Percentiles rank a stretch among this genome's conserved stretches.
phyloP scores from a whole-genome alignment of 176 grass and related monocot genomes.

The Aegilops tauschii region DNA sequence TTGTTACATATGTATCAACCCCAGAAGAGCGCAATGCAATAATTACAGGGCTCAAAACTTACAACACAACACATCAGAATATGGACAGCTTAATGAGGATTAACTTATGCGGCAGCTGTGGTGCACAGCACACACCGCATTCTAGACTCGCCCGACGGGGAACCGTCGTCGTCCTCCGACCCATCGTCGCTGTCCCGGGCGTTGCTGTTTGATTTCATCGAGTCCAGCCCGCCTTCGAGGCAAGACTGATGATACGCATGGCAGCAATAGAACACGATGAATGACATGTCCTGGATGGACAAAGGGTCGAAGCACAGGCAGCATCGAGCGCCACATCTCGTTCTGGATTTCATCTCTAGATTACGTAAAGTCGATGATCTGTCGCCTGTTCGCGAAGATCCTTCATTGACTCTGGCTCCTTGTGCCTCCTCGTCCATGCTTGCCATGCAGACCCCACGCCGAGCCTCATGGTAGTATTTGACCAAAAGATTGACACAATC shows the following conservation, averaged over 20 bases:
- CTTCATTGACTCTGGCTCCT: conserved; percentile 39
- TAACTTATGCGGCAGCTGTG: conserved; percentile 66
- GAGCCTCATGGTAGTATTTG: conserved; percentile 90
- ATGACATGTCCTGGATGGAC: conserved; percentile 66
- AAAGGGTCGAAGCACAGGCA: conserved; percentile 95
- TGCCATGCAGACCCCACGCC: conserved; percentile 68
- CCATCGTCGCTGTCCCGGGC: conserved; percentile 33
- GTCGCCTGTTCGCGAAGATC: conserved; percentile 46
- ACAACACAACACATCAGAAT: conserved; percentile 37
- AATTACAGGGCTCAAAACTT: conserved; percentile 70
- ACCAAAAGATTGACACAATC: conserved; percentile 94
- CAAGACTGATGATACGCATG: conserved; percentile 86
- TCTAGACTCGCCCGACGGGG: conserved; percentile 27
- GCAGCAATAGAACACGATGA: conserved; percentile 91
- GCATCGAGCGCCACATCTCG: conserved; percentile 75
- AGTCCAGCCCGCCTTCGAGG: conserved; percentile 69
- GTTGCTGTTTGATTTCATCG: conserved; percentile 50
- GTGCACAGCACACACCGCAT: conserved; percentile 98
- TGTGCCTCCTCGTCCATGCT: conserved; percentile 65
- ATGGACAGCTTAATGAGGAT: background rate
- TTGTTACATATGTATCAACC: conserved; percentile 46
- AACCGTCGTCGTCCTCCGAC: conserved; percentile 44
- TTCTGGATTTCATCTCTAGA: conserved; percentile 79
- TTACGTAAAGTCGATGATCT: conserved; percentile 31
- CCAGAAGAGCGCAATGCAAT: conserved; percentile 44